Percentiles rank a stretch among this genome's conserved stretches.
These are phyloP conservation scores for Strigomonas culicis DNA, from an alignment of 208 protist species.

Conservation along the genomic window DNA sequence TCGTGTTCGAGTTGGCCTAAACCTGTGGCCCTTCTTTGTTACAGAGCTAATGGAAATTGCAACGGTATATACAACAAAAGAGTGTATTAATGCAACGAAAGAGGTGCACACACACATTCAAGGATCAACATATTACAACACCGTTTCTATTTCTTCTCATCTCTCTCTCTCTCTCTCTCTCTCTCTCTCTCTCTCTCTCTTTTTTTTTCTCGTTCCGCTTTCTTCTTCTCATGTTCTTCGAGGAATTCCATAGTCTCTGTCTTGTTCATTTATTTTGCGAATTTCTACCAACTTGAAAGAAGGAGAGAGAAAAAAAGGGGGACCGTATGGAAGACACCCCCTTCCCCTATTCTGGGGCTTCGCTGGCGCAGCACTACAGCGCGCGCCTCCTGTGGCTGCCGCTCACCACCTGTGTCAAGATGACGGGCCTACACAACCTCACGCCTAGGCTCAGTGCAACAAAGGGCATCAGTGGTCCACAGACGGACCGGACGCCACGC, in stretches of 20 bases:
- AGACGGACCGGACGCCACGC: too few species aligned
- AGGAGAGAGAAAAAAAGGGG: too few species aligned
- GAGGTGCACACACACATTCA: too few species aligned
- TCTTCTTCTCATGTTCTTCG: not conserved
- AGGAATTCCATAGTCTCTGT: too few species aligned
- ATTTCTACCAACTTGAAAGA: too few species aligned
- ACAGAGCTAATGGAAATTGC: not conserved
- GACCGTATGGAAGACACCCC: too few species aligned
- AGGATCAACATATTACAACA: too few species aligned
- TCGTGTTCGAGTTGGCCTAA: not conserved
- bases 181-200: not conserved
- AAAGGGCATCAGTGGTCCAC: too few species aligned
- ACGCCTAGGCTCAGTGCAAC: not conserved
- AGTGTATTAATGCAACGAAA: too few species aligned
- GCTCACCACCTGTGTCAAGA: conserved; percentile 44
- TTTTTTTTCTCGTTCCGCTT: not conserved
- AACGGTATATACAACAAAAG: conserved; percentile 7
- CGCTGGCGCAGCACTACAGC: conserved; percentile 51
- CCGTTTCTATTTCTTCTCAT: too few species aligned
- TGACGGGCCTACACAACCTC: not conserved
- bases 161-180: too few species aligned
- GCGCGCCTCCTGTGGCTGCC: conserved; percentile 76
- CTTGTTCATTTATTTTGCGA: too few species aligned
- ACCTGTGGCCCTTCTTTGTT: conserved; percentile 1
- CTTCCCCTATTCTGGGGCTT: conserved; percentile 25